Evolutionary conservation across 2,329 filamentous ascomycete species (phyloP).

Genomic region (Rosellinia necatrix): DNA sequence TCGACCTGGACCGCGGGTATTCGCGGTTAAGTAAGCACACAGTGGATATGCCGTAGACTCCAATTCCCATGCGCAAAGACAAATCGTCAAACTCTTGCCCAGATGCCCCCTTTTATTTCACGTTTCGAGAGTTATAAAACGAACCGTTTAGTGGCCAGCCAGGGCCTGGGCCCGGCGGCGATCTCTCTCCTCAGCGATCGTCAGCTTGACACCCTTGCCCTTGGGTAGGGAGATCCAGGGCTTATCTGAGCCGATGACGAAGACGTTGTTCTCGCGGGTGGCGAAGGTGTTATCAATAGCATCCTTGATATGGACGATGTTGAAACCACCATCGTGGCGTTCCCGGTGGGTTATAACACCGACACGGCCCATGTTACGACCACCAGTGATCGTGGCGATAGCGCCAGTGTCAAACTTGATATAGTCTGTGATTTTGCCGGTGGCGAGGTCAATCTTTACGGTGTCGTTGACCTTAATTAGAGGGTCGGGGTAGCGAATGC

Average conservation of each 20-base stretch:
- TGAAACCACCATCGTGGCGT: constrained; percentile 99
- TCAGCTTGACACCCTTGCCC: constrained; percentile 99
- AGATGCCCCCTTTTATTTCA: constrained; percentile 37
- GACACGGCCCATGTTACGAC: constrained; percentile 99
- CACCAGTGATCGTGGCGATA: constrained; percentile 98
- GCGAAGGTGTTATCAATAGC: constrained; percentile 99
- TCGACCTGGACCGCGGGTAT: constrained; percentile 38
- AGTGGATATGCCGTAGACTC: constrained; percentile 44
- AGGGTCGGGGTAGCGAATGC: constrained; percentile 99
- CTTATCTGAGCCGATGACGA: constrained; percentile 98
- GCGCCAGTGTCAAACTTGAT: constrained; percentile 99
- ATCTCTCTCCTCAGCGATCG: constrained; percentile 98
- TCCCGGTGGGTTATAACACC: constrained; percentile 99
- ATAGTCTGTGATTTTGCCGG: constrained; percentile 97
- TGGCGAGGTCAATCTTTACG: constrained; percentile 96
- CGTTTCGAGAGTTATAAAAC: constrained; percentile 26
- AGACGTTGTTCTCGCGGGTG: constrained; percentile 99
- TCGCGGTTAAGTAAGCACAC: constrained; percentile 39
- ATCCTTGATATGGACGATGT: constrained; percentile 99
- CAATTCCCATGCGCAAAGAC: constrained; percentile 43
- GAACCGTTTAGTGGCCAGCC: constrained; percentile 53
- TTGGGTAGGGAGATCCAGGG: constrained; percentile 99
- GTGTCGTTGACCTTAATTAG: constrained; percentile 99
- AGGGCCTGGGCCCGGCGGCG: constrained; percentile 76
- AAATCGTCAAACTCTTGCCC: constrained; percentile 35